phyloP scores from a whole-genome alignment of 2,329 filamentous ascomycete species.

The Pseudocercospora macadamiae region DNA sequence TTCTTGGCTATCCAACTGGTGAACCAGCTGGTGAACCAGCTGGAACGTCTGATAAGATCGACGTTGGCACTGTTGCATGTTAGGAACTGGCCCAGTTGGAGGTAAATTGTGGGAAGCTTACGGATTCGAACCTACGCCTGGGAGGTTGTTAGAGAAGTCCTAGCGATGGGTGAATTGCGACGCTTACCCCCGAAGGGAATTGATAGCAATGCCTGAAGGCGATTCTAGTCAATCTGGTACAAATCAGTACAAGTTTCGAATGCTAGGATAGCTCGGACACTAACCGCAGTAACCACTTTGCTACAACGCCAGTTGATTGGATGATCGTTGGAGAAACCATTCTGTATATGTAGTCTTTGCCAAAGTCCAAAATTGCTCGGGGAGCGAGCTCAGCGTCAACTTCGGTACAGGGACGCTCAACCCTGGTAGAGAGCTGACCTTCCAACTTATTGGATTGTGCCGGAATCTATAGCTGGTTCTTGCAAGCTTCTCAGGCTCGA shows the following conservation, averaged over 20 bases:
- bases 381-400: no score
- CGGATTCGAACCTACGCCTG: slow-evolving; percentile 34
- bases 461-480: no score
- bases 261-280: no score
- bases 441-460: no score
- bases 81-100: neutral
- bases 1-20: neutral
- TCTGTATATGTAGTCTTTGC: neutral
- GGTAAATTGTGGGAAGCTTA: neutral
- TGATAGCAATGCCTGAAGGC: slow-evolving; percentile 31
- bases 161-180: no score
- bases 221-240: slow-evolving; percentile 40
- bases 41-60: neutral
- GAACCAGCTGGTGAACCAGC: neutral
- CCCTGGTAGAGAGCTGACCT: no score
- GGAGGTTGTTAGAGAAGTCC: neutral
- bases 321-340: neutral
- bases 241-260: no score
- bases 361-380: no score
- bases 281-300: slow-evolving; percentile 35
- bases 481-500: no score
- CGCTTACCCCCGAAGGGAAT: slow-evolving; percentile 34
- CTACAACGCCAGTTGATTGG: slow-evolving; percentile 29
- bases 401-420: no score
- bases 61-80: neutral